Evolutionary conservation across 1,139 yeast species (phyloP).

Genomic region (Sugiyamaella neomexicana): DNA sequence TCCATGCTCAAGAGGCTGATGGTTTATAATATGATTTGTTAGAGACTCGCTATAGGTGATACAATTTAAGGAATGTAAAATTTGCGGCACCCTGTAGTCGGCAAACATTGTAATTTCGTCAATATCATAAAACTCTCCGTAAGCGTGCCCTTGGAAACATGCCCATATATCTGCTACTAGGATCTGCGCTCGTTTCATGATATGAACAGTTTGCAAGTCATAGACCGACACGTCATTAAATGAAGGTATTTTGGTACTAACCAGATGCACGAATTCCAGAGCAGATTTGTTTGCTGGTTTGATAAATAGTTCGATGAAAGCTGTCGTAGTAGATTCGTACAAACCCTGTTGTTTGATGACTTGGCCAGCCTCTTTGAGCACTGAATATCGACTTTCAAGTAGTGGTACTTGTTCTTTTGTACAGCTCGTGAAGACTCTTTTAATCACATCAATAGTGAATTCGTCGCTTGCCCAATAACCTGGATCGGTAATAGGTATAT

Average conservation of each 20-base stretch:
- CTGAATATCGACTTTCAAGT: slow-evolving; percentile 38
- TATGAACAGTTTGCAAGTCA: slow-evolving; percentile 35
- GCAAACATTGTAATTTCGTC: slow-evolving; percentile 49
- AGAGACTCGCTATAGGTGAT: slow-evolving; percentile 39
- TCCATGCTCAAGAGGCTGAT: slow-evolving; percentile 34
- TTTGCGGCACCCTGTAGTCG: slow-evolving; percentile 49
- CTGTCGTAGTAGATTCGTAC: slow-evolving; percentile 3
- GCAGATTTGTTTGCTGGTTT: slow-evolving; percentile 38
- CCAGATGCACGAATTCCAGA: slow-evolving; percentile 34
- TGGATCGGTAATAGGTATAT: slow-evolving; percentile 43
- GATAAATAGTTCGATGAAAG: slow-evolving; percentile 34
- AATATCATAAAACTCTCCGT: slow-evolving; percentile 44
- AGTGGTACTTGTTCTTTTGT: slow-evolving; percentile 42
- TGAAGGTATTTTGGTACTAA: slow-evolving; percentile 36
- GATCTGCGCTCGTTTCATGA: slow-evolving; percentile 47
- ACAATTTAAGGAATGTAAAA: slow-evolving; percentile 42
- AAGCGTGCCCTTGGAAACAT: slow-evolving; percentile 41
- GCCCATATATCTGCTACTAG: slow-evolving; percentile 48
- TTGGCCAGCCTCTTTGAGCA: slow-evolving; percentile 42
- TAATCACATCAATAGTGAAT: slow-evolving; percentile 33
- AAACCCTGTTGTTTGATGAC: slow-evolving; percentile 28
- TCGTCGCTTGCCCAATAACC: slow-evolving; percentile 37
- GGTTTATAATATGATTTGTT: slow-evolving; percentile 27
- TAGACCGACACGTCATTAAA: slow-evolving; percentile 41
- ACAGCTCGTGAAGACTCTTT: slow-evolving; percentile 37